A percentile compares a stretch with the other conserved stretches of the same genome.
Conservation (phyloP, 1,284 basidiomycete genomes). For the Microbotryum intermedium region DNA sequence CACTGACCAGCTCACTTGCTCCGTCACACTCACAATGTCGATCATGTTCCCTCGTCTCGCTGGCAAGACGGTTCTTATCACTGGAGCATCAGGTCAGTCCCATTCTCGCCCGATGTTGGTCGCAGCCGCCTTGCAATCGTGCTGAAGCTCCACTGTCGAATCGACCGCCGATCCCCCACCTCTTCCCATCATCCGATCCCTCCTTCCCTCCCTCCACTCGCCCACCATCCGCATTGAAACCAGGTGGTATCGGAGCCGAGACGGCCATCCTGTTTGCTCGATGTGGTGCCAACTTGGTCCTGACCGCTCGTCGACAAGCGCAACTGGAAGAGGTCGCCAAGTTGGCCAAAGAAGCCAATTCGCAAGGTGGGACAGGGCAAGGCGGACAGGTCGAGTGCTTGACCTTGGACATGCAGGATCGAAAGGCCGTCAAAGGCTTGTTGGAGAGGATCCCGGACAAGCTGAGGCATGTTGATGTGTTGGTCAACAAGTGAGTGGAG, state of each 20-base stretch:
- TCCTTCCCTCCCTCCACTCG: not conserved
- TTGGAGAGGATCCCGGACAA: slow-evolving; percentile 60
- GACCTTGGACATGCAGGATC: slow-evolving; percentile 66
- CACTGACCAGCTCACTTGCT: too few species aligned
- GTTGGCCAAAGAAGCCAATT: slow-evolving; percentile 59
- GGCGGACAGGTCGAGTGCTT: slow-evolving; percentile 62
- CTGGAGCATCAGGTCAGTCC: slow-evolving; percentile 60
- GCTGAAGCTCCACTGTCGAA: not conserved
- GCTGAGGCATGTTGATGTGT: slow-evolving; percentile 54
- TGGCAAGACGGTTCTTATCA: slow-evolving; percentile 70
- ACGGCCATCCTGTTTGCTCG: slow-evolving; percentile 67
- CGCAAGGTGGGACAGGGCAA: slow-evolving; percentile 57
- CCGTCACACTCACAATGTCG: slow-evolving; percentile 2
- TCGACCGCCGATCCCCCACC: not conserved
- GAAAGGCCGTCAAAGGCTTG: slow-evolving; percentile 55
- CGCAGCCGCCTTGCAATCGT: not conserved
- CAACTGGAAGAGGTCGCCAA: slow-evolving; percentile 35
- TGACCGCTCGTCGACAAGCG: slow-evolving; percentile 41
- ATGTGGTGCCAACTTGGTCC: slow-evolving; percentile 42
- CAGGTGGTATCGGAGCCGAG: slow-evolving; percentile 21
- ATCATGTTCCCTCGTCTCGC: slow-evolving; percentile 22
- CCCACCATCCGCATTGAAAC: not conserved
- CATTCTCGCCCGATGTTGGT: too few species aligned
- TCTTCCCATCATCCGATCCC: not conserved
- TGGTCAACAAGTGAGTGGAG: slow-evolving; percentile 72